A percentile compares a stretch with the other conserved stretches of the same genome.
These are phyloP conservation scores for Hypseocharis bilobata DNA, from an alignment of 441 rosid species.

Conservation along the genomic window DNA sequence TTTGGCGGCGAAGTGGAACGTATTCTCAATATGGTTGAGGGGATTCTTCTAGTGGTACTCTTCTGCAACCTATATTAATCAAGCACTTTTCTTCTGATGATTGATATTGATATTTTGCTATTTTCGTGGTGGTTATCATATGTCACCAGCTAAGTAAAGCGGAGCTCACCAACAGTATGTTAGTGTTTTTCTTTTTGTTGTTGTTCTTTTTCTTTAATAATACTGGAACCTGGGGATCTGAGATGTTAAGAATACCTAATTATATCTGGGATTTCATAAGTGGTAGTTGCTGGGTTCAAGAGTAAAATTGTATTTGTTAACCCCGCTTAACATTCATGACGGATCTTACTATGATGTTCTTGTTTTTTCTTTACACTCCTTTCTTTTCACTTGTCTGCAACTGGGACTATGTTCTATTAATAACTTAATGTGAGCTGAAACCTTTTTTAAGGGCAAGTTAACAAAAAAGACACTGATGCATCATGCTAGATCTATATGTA, in stretches of 20 bases:
- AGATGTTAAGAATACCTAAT: neutral
- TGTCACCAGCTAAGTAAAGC: neutral
- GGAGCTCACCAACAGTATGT: neutral
- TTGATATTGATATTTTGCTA: neutral
- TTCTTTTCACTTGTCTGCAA: neutral
- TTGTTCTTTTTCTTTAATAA: too few species aligned
- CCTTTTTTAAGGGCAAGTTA: neutral
- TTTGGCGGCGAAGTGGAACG: constrained; percentile 99
- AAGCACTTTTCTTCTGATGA: neutral
- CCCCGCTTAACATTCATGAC: too few species aligned
- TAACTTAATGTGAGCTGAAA: neutral
- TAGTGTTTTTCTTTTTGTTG: neutral
- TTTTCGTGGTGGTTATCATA: neutral
- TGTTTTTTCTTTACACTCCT: neutral
- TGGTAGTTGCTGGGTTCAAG: neutral
- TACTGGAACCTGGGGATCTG: neutral
- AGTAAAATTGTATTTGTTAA: neutral
- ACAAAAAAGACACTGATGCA: neutral
- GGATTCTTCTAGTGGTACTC: constrained; percentile 88
- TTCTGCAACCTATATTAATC: constrained; percentile 13
- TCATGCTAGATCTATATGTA: neutral
- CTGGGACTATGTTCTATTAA: neutral
- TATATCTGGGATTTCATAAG: neutral
- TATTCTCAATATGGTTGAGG: constrained; percentile 96
- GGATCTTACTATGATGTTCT: neutral